phyloP scores from a whole-genome alignment of 192 early-diverging fungal genomes.

The Cetraspora pellucida region DNA sequence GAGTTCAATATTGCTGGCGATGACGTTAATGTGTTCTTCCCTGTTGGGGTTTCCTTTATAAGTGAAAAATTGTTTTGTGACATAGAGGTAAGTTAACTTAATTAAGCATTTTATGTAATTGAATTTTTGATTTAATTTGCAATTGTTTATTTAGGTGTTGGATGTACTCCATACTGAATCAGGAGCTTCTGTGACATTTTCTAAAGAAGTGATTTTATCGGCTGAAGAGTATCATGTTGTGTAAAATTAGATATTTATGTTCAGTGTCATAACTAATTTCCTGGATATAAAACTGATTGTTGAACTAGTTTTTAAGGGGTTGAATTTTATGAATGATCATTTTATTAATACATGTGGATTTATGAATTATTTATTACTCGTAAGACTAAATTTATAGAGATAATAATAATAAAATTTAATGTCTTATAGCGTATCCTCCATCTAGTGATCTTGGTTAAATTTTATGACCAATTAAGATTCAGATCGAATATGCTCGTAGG shows the following conservation, averaged over 20 bases:
- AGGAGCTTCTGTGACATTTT: conserved; percentile 67
- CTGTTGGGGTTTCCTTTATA: conserved; percentile 78
- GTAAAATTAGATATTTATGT: conserved; percentile 41
- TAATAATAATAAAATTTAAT: too few species aligned
- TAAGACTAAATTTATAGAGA: too few species aligned
- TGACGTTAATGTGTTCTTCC: conserved; percentile 84
- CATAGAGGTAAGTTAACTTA: conserved; percentile 60
- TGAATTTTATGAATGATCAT: too few species aligned
- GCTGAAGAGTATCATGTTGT: conserved; percentile 85
- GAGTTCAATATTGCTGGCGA: conserved; percentile 83
- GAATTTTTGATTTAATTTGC: not conserved
- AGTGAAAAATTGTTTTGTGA: conserved; percentile 73
- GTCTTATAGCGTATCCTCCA: too few species aligned
- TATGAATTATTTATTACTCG: too few species aligned
- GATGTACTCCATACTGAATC: conserved; percentile 56
- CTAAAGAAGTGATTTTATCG: conserved; percentile 68
- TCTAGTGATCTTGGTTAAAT: too few species aligned
- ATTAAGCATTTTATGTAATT: not conserved
- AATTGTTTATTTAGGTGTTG: conserved; percentile 47
- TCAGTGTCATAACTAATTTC: too few species aligned
- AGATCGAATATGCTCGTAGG: too few species aligned
- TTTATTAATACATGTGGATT: too few species aligned
- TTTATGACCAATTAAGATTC: too few species aligned
- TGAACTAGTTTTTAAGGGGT: too few species aligned
- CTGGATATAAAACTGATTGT: too few species aligned